Conservation (phyloP, 495 filamentous ascomycete species). For the Parathielavia hyrcaniae region DNA sequence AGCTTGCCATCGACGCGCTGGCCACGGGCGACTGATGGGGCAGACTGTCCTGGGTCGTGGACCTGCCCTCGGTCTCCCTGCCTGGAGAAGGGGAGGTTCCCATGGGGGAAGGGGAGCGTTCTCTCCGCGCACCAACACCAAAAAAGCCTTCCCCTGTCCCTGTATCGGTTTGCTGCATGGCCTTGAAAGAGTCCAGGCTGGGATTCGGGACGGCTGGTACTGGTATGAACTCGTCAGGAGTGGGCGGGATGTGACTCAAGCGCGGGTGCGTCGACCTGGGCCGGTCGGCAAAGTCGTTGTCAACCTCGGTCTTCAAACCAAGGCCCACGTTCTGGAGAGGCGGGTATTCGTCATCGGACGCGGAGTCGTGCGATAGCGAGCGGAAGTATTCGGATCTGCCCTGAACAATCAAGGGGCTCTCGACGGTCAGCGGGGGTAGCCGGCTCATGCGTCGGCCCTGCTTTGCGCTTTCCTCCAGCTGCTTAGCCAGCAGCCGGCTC, state of each 20-base stretch:
- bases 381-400: conserved; percentile 68
- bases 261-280: conserved; percentile 69
- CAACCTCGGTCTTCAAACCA: conserved; percentile 51
- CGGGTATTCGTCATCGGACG: conserved; percentile 36
- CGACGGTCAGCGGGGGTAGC: conserved; percentile 73
- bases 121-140: conserved; percentile 39
- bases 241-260: conserved; percentile 57
- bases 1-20: conserved; percentile 23
- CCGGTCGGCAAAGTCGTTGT: conserved; percentile 49
- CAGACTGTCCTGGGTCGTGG: conserved; percentile 22
- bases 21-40: conserved; percentile 22
- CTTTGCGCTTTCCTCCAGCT: conserved; percentile 69
- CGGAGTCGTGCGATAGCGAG: conserved; percentile 46
- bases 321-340: conserved; percentile 35
- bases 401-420: conserved; percentile 60
- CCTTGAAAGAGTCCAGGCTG: conserved; percentile 26
- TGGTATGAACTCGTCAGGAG: conserved; percentile 44
- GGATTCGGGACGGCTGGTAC: conserved; percentile 35
- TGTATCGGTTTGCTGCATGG: conserved; percentile 26
- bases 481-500: conserved; percentile 76
- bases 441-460: conserved; percentile 72
- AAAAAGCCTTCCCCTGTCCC: conserved; percentile 33
- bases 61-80: conserved; percentile 16
- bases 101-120: conserved; percentile 40
- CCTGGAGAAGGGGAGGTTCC: conserved; percentile 15